Base-by-base conservation (phyloP, 305 asterid species). In the Solanum aculeatissimum region DNA sequence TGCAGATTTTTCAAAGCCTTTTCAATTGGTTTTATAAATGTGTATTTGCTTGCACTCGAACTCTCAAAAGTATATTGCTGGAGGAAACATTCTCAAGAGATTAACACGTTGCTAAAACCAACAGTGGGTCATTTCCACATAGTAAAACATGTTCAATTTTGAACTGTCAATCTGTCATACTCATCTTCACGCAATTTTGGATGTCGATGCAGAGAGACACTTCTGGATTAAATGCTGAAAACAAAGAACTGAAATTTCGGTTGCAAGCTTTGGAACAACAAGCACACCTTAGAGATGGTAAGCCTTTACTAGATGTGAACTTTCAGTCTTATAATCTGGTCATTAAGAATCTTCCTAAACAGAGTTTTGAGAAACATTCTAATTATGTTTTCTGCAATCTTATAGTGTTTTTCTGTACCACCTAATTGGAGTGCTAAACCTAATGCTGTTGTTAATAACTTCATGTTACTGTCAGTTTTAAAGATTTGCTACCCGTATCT, bases 231-330 rank as follows among this genome's bases (percentile, higher is more conserved):
- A 91, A 95, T 69, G 15, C 85, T 71, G 99, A 95, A 92, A 95
- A 96, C 93, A 96, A 93, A 89, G 98, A 96, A 87, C 98, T 96
- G 86, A 93, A 93, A 86, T 88, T 96, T 87, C 94, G 94, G 87
- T 83, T 96, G 87, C 92, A 96, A 83, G 95, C 99, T 72, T 85
- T 95, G 90, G 99, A 95, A 86, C 95, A 96, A 83, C 97, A 93
- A 90, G 97, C 98, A 49, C 98, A 92, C 89, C 99, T 96, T 85
- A 91, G 96, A 90, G 98, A 96, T 85, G 99, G 99, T 96, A 95
- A 25, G 89, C 71, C 42, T 29, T 55, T 19, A 47, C 35, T 27
- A 77, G 23, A 18, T 78, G 53, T 53, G 21, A 29, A 29, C 43
- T 53, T 29, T 19, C 82, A 32, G 11, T 54, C 66, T 11, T 75